Percentiles rank a stretch among this genome's conserved stretches.
These are phyloP conservation scores for Urtica urens DNA, from an alignment of 306 rosid species.

Conservation along the genomic window DNA sequence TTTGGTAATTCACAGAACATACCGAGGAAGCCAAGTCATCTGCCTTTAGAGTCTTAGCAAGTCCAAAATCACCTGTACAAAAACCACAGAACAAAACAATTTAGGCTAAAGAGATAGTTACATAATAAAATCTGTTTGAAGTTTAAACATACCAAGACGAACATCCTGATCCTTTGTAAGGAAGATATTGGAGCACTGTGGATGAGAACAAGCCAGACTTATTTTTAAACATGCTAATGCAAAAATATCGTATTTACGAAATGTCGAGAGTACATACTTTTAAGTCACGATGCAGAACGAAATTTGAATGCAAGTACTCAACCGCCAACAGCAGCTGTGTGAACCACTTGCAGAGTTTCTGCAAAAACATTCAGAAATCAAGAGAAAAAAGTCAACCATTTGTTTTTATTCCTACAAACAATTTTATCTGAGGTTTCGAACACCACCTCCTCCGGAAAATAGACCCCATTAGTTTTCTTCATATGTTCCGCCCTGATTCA, in stretches of 20 bases:
- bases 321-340: constrained; percentile 89
- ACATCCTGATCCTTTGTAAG: constrained; percentile 93
- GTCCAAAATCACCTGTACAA: constrained; percentile 83
- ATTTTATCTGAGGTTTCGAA: not conserved
- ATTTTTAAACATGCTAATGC: constrained; percentile 5
- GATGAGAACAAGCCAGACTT: constrained; percentile 20
- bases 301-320: constrained; percentile 83
- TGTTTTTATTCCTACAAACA: constrained; percentile 4
- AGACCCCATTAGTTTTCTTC: constrained; percentile 78
- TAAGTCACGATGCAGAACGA: constrained; percentile 88
- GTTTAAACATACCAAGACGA: constrained; percentile 71
- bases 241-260: constrained; percentile 1
- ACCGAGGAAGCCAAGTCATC: constrained; percentile 99
- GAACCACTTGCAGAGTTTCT: constrained; percentile 99
- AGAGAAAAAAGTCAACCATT: constrained; percentile 15
- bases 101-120: constrained; percentile 15
- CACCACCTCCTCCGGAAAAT: constrained; percentile 92
- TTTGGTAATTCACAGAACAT: constrained; percentile 33
- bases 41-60: constrained; percentile 91
- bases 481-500: constrained; percentile 79
- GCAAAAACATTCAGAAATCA: constrained; percentile 27
- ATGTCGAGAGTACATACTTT: constrained; percentile 43
- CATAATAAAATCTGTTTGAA: constrained; percentile 7
- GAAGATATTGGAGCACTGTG: constrained; percentile 96
- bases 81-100: constrained; percentile 16